Evolutionary conservation across 345 rosid genomes (phyloP), one percentile per base, ranked within the genome.

Genomic region (Aquilaria malaccensis): DNA sequence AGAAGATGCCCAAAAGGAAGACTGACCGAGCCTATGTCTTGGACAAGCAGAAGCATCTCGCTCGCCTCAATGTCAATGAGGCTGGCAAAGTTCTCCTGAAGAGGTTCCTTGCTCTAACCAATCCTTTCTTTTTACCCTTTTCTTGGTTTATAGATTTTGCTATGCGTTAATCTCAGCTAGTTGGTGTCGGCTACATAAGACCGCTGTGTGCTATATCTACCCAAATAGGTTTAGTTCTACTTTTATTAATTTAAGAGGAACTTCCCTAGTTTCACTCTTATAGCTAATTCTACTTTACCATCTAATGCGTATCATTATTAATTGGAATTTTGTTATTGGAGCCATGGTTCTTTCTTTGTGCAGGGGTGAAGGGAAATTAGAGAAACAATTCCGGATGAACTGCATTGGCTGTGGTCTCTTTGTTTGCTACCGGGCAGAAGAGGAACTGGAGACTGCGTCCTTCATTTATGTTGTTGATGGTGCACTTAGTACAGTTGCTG

Each of bases 381-480:
- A 95, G 91, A 95, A 88, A 82, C 99, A 95, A 67, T 91, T 82
- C 71, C 91, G 97, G 13, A 88, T 95, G 99, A 91, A 85, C 70
- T 95, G 99, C 68, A 50, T 95, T 2, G 88, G 97, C 9, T 95
- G 99, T 67, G 83, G 80, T 61, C 83, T 95, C 13, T 88, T 95
- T 59, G 96, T 95, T 62, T 91, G 95, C 73, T 91, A 91, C 70
- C 91, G 97, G 3, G 82, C 95, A 4, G 97, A 95, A 79, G 97
- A 95, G 77, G 85, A 78, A 70, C 61, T 86, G 62, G 99, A 95
- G 63, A 43, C 69, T 31, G 80, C 88, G 32, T 85, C 96, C 33
- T 81, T 81, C 59, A 32, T 95, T 37, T 95, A 95, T 72, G 79
- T 91, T 49, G 82, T 95, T 43, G 89, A 80, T 60, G 95, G 91